Base-by-base conservation (phyloP, 352 stramenopile genomes). In the Globisporangium irregulare region DNA sequence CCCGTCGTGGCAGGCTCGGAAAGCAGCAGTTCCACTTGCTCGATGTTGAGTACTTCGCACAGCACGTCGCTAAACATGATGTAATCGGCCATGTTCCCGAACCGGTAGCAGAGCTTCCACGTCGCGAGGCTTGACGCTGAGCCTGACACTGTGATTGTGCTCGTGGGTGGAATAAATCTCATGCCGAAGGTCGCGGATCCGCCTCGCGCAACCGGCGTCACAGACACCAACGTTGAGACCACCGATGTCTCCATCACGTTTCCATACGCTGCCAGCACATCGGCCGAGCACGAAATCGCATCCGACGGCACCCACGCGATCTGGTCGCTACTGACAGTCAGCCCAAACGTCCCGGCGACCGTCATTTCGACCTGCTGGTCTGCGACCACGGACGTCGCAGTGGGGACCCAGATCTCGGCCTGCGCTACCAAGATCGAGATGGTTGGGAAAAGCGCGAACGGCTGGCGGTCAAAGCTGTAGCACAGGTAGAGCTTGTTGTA, bases 61-160 rank as follows among this genome's bases (percentile, higher is more conserved):
- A 90, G 22, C 0, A 92, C 84, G 56, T 89, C 69, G 8, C 79
- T 80, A 68, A 90, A 92, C 77, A 92, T 81, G 41, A 89, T 60
- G 43, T 72, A 90, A 15, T 69, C 64, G 0, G 73, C 46, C 7
- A 79, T 82, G 60, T 76, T 87, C 7, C 80, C 84, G 46, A 92
- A 92, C 10, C 75, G 78, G 65, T 90, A 92, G 62, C 84, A 92
- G 20, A 92, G 66, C 56, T 92, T 92, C 84, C 84, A 92, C 0
- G 75, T 81, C 9, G 78, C 78, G 14, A 87, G 70, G 1, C 66
- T 76, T 4, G 59, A 55, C 1, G 15, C 64, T 43, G 0, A 65
- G 69, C 3, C 67, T 61, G 2, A n/a, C 4, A 18, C 12, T 36
- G 36, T 43, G 36, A 15, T 43, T 0, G 36, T 43, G 14, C 36